Evolutionary conservation across 2,329 filamentous ascomycete genomes (phyloP).

Genomic region (Xylogone sp.): DNA sequence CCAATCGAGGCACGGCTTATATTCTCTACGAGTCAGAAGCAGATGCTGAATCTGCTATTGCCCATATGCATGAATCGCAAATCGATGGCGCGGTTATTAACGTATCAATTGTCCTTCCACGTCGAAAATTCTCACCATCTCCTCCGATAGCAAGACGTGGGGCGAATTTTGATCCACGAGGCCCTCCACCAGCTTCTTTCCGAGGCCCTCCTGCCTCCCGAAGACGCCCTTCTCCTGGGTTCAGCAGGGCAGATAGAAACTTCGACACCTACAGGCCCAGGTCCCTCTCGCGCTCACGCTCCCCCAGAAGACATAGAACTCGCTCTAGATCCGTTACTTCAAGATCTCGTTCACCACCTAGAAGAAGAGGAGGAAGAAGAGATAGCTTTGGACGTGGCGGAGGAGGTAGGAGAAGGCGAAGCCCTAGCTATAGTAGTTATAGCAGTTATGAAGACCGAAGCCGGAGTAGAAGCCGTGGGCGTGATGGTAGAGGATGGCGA

Average conservation of each 20-base stretch:
- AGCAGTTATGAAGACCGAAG: constrained; percentile 49
- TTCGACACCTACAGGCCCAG: constrained; percentile 31
- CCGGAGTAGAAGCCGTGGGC: constrained; percentile 32
- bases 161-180: constrained; percentile 54
- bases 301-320: constrained; percentile 33
- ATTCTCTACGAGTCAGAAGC: constrained; percentile 75
- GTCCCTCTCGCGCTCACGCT: constrained; percentile 36
- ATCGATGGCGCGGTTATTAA: constrained; percentile 30
- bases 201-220: constrained; percentile 20
- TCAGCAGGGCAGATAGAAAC: constrained; percentile 22
- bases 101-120: constrained; percentile 31
- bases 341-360: constrained; percentile 31
- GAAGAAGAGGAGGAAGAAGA: constrained; percentile 23
- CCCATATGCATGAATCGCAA: constrained; percentile 98
- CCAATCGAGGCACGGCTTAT: constrained; percentile 90
- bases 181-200: constrained; percentile 13
- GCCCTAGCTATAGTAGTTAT: constrained; percentile 61
- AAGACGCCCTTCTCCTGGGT: constrained; percentile 22
- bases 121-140: constrained; percentile 68
- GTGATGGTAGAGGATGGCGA: constrained; percentile 22
- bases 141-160: constrained; percentile 68
- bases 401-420: constrained; percentile 43
- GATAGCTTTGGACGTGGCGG: constrained; percentile 22
- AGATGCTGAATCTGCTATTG: constrained; percentile 83
- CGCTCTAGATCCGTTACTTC: constrained; percentile 35